A percentile compares a stretch with the other conserved stretches of the same genome.
These are phyloP conservation scores for Priceomyces fermenticarens DNA, from an alignment of 805 yeast species.

Conservation along the genomic window DNA sequence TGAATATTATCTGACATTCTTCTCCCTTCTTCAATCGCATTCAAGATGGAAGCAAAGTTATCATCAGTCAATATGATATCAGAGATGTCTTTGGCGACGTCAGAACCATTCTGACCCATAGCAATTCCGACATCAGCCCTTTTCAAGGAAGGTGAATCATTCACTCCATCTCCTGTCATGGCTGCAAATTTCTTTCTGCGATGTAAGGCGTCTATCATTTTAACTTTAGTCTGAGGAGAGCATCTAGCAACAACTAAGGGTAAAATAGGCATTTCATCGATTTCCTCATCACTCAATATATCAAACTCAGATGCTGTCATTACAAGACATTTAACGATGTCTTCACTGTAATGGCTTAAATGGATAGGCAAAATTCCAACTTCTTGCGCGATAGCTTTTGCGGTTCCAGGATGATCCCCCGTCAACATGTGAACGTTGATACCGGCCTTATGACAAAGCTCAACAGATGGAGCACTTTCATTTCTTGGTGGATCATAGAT, in stretches of 20 bases:
- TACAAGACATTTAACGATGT: slow-evolving; percentile 32
- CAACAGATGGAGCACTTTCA: slow-evolving; percentile 65
- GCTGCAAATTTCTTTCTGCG: slow-evolving; percentile 36
- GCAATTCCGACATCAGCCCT: slow-evolving; percentile 81
- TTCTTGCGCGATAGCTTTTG: slow-evolving; percentile 75
- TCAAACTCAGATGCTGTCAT: slow-evolving; percentile 40
- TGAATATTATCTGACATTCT: slow-evolving; percentile 77
- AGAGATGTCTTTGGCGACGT: slow-evolving; percentile 81
- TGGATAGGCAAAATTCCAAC: slow-evolving; percentile 69
- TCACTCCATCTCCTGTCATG: slow-evolving; percentile 66
- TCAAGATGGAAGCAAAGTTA: slow-evolving; percentile 74
- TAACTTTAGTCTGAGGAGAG: slow-evolving; percentile 41
- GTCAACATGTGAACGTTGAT: slow-evolving; percentile 79
- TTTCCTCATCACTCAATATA: slow-evolving; percentile 26
- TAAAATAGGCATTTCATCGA: slow-evolving; percentile 33
- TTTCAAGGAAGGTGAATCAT: slow-evolving; percentile 75
- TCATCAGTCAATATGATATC: slow-evolving; percentile 71
- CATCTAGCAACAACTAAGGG: slow-evolving; percentile 41
- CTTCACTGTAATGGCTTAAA: slow-evolving; percentile 30
- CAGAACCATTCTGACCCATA: slow-evolving; percentile 76
- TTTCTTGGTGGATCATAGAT: slow-evolving; percentile 78
- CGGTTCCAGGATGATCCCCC: slow-evolving; percentile 79
- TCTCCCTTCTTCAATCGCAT: slow-evolving; percentile 78
- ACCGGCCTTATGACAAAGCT: slow-evolving; percentile 69
- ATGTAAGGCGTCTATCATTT: slow-evolving; percentile 40